A percentile compares a stretch with the other conserved stretches of the same genome.
phyloP scores from a whole-genome alignment of 2,329 filamentous ascomycete genomes.

The Sphaerostilbella broomeana region DNA sequence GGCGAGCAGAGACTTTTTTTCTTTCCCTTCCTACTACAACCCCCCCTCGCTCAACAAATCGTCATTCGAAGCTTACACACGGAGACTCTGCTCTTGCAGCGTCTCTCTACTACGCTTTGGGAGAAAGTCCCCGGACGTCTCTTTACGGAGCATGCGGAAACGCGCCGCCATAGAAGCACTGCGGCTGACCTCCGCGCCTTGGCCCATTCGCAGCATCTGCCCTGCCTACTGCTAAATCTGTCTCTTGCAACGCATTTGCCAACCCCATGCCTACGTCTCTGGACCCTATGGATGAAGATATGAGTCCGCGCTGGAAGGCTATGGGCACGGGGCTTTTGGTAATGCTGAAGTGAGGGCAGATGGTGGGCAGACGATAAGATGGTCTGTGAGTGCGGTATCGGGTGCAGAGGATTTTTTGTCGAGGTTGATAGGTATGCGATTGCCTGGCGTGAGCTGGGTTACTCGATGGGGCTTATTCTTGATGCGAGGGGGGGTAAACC shows the following conservation, averaged over 20 bases:
- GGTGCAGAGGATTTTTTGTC: slow-evolving; percentile 71
- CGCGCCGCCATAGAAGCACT: slow-evolving; percentile 99
- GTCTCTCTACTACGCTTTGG: slow-evolving; percentile 66
- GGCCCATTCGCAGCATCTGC: slow-evolving; percentile 36
- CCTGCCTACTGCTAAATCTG: slow-evolving; percentile 42
- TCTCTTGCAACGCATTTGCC: slow-evolving; percentile 11
- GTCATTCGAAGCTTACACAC: slow-evolving; percentile 99
- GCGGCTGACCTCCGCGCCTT: slow-evolving; percentile 72
- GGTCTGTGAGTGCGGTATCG: slow-evolving; percentile 33
- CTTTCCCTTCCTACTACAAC: slow-evolving; percentile 39
- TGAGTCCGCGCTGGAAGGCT: slow-evolving; percentile 55
- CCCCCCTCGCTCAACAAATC: slow-evolving; percentile 98
- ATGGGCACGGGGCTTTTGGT: slow-evolving; percentile 10
- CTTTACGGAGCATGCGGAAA: slow-evolving; percentile 66
- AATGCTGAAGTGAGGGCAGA: slow-evolving; percentile 23
- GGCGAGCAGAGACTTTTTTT: slow-evolving; percentile 12
- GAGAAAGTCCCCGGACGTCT: slow-evolving; percentile 99
- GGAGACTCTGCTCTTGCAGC: slow-evolving; percentile 45
- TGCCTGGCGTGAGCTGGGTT: slow-evolving; percentile 63
- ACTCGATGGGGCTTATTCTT: slow-evolving; percentile 99
- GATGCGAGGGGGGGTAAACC: slow-evolving; percentile 73
- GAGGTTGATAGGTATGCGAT: slow-evolving; percentile 98
- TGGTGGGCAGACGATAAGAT: slow-evolving; percentile 44
- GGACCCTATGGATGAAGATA: slow-evolving; percentile 76
- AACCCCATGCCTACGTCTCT: slow-evolving; percentile 32